Evolutionary conservation across 2,329 filamentous ascomycete species (phyloP).

Genomic region (Microsporum canis): DNA sequence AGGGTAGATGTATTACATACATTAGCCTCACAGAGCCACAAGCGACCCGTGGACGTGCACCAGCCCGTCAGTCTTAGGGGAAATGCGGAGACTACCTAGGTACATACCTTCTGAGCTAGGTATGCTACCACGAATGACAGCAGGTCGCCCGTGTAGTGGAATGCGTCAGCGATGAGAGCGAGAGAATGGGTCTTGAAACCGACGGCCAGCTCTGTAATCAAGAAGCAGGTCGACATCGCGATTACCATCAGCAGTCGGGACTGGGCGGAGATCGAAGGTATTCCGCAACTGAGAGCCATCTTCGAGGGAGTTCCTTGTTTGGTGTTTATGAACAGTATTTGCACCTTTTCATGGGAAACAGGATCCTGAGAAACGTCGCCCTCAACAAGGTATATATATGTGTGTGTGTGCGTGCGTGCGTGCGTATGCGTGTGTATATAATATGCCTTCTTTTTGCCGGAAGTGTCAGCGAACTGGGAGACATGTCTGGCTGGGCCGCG

Average conservation of each 20-base stretch:
- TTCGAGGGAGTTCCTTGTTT: neutral
- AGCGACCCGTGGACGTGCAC: too few relatives aligned
- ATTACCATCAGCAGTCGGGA: slow-evolving; percentile 12
- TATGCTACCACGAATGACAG: slow-evolving; percentile 12
- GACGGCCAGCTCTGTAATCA: slow-evolving; percentile 31
- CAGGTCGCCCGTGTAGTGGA: slow-evolving; percentile 54
- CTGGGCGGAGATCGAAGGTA: slow-evolving; percentile 7
- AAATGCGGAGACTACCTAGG: too few relatives aligned
- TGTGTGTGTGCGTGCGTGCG: too few relatives aligned
- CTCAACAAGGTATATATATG: too few relatives aligned
- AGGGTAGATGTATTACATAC: too few relatives aligned
- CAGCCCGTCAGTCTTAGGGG: too few relatives aligned
- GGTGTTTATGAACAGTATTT: neutral
- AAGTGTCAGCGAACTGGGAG: too few relatives aligned
- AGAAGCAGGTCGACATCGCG: slow-evolving; percentile 10
- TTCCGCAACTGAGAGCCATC: neutral
- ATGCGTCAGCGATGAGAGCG: slow-evolving; percentile 64
- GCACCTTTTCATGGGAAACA: neutral
- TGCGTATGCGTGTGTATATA: too few relatives aligned
- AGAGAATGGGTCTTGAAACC: slow-evolving; percentile 61
- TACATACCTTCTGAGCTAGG: slow-evolving; percentile 10
- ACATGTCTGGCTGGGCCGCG: too few relatives aligned
- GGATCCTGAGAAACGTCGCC: neutral
- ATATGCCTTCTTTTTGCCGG: too few relatives aligned
- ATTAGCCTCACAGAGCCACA: neutral